Evolutionary conservation across 169 alveolate species (phyloP).

Genomic region (Theileria sp.): DNA sequence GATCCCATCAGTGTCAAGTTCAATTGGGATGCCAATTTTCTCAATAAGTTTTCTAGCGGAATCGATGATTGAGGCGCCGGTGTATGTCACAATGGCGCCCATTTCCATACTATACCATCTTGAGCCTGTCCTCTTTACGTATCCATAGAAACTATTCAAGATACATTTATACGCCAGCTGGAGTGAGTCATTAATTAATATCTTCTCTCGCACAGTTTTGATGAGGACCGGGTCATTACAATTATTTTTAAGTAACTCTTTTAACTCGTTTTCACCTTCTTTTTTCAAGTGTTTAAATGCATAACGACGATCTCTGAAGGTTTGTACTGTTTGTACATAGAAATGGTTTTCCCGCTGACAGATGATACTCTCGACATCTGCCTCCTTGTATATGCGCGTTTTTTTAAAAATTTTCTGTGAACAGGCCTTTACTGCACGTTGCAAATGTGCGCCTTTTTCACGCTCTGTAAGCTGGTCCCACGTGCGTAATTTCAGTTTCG

Average conservation of each 20-base stretch:
- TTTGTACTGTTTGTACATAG: constrained; percentile 93
- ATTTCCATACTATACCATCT: constrained; percentile 99
- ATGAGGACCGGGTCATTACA: constrained; percentile 74
- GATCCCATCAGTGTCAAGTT: constrained; percentile 99
- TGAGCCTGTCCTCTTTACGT: constrained; percentile 98
- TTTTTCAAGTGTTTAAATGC: constrained; percentile 87
- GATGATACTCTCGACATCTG: constrained; percentile 82
- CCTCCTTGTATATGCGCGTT: constrained; percentile 68
- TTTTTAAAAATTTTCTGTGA: constrained; percentile 72
- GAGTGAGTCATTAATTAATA: constrained; percentile 91
- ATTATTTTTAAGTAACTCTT: constrained; percentile 79
- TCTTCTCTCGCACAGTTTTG: constrained; percentile 86
- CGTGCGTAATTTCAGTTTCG: constrained; percentile 16
- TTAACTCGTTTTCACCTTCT: constrained; percentile 79
- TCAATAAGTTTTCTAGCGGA: constrained; percentile 83
- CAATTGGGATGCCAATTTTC: constrained; percentile 96
- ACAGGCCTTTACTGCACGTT: constrained; percentile 87
- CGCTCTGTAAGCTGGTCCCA: constrained; percentile 82
- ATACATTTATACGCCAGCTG: constrained; percentile 99
- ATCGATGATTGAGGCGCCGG: constrained; percentile 94
- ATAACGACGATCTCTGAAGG: constrained; percentile 95
- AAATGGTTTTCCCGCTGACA: constrained; percentile 98
- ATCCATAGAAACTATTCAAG: constrained; percentile 98
- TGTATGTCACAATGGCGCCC: constrained; percentile 98
- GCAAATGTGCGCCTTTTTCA: constrained; percentile 81